Evolutionary conservation across 148 eudicot species (phyloP).

Genomic region (Chenopodium suecicum): DNA sequence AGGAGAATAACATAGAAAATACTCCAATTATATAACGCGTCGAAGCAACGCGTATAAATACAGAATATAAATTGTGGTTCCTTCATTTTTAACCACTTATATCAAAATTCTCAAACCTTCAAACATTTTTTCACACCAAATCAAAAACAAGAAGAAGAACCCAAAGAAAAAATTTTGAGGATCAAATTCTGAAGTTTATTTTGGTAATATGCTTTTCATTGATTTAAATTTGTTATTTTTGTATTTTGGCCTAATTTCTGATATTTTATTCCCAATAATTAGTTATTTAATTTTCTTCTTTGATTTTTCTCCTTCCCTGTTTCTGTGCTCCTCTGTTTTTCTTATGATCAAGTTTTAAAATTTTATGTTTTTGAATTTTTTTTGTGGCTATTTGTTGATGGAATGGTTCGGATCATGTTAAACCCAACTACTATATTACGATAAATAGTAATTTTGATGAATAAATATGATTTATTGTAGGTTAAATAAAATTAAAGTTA

Average conservation of each 20-base stretch:
- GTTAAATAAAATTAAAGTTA: background rate
- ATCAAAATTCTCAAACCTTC: background rate
- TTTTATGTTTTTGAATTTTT: background rate
- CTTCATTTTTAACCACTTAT: background rate
- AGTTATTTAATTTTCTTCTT: background rate
- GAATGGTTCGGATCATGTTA: background rate
- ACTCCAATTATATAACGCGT: constrained; percentile 7
- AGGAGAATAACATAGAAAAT: too few species aligned
- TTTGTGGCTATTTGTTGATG: background rate
- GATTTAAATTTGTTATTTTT: background rate
- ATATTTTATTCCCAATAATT: background rate
- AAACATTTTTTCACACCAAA: background rate
- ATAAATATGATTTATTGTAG: too few species aligned
- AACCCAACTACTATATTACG: background rate
- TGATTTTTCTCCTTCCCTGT: background rate
- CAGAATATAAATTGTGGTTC: background rate
- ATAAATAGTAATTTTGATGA: too few species aligned
- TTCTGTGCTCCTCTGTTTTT: constrained; percentile 1
- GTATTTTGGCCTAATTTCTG: too few species aligned
- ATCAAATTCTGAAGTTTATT: background rate
- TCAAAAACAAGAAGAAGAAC: background rate
- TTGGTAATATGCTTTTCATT: background rate
- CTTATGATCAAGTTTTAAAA: background rate
- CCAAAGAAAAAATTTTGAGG: background rate
- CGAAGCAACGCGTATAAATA: constrained; percentile 9